Evolutionary conservation across 192 early-diverging fungal species (phyloP).

Genomic region (Coemansia sp.): DNA sequence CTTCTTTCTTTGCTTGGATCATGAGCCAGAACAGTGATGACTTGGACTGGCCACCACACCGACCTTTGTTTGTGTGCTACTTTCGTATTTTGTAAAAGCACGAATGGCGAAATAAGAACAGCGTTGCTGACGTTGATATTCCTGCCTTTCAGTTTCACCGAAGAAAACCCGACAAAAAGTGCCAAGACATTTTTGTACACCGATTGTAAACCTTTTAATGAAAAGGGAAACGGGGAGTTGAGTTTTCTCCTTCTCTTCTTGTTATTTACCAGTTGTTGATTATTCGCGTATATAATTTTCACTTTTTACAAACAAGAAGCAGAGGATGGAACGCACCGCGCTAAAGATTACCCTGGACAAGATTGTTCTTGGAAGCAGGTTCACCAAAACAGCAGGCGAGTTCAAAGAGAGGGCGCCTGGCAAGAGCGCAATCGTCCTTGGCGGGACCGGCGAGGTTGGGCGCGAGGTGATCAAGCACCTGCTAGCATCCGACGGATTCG

Average conservation of each 20-base stretch:
- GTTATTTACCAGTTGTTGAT: no score
- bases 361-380: slow-evolving; percentile 20
- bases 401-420: slow-evolving; percentile 27
- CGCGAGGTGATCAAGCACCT: slow-evolving; percentile 50
- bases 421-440: slow-evolving; percentile 43
- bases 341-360: slow-evolving; percentile 28
- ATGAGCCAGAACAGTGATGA: no score
- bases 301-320: no score
- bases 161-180: neutral
- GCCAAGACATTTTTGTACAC: neutral
- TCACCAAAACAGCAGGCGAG: slow-evolving; percentile 30
- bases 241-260: no score
- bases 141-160: neutral
- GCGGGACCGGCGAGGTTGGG: slow-evolving; percentile 52
- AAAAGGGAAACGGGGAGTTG: no score
- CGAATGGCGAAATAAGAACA: neutral
- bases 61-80: no score
- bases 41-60: no score
- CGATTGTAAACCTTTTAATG: no score
- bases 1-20: no score
- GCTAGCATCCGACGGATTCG: slow-evolving; percentile 44
- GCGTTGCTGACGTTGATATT: neutral
- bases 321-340: slow-evolving; percentile 2
- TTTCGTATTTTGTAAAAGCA: neutral
- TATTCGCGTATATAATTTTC: no score